phyloP scores from a whole-genome alignment of 108 stramenopile genomes.

The Craspedostauros australis region DNA sequence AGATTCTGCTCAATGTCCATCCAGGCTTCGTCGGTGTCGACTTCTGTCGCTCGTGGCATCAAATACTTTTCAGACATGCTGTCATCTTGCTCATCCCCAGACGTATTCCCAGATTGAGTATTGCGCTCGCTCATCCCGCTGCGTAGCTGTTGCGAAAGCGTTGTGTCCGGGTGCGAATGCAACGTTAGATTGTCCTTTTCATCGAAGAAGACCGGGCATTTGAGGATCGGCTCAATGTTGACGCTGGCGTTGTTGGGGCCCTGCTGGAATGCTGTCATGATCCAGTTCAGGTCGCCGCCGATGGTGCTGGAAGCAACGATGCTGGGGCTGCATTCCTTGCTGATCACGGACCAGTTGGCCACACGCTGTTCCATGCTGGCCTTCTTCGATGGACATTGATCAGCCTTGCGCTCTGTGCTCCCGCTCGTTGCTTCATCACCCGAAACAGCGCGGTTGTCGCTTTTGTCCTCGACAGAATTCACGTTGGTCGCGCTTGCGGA shows the following conservation, averaged over 20 bases:
- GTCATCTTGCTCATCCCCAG: too few relatives aligned
- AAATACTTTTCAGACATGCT: too few relatives aligned
- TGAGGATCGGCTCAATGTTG: slow-evolving; percentile 28
- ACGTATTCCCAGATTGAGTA: too few relatives aligned
- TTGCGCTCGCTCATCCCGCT: slow-evolving; percentile 32
- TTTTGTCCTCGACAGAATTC: slow-evolving; percentile 2
- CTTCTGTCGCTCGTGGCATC: slow-evolving; percentile 1
- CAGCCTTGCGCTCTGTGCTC: too few relatives aligned
- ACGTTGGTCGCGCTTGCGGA: not conserved
- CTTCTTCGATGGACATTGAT: too few relatives aligned
- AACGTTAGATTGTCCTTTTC: slow-evolving; percentile 31
- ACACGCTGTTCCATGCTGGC: slow-evolving; percentile 48
- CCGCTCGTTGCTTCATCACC: too few relatives aligned
- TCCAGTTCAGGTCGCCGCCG: too few relatives aligned
- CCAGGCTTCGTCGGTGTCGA: slow-evolving; percentile 41
- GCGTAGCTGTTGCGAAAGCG: slow-evolving; percentile 34
- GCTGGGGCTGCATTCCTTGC: slow-evolving; percentile 16
- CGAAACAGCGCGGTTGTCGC: too few relatives aligned
- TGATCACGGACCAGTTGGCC: slow-evolving; percentile 43
- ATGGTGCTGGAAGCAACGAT: not conserved
- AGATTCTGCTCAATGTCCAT: slow-evolving; percentile 40
- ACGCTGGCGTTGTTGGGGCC: slow-evolving; percentile 42
- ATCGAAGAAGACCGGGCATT: slow-evolving; percentile 58
- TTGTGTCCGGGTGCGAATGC: slow-evolving; percentile 29
- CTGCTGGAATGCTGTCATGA: slow-evolving; percentile 34